These are phyloP conservation scores for Rhizopogon sp. DNA, from an alignment of 768 basidiomycete species.

Conservation along the genomic window DNA sequence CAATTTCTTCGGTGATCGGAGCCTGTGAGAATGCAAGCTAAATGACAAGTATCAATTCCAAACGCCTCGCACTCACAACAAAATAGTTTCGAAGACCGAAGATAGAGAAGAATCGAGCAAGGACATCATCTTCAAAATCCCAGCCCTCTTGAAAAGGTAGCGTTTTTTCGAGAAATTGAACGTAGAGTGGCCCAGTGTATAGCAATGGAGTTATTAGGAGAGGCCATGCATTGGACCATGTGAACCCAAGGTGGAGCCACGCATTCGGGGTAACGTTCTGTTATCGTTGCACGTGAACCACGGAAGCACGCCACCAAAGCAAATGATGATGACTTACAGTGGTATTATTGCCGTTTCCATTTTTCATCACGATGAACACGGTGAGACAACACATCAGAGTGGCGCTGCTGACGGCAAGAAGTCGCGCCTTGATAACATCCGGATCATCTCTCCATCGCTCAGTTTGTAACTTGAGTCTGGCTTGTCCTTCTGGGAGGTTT, in stretches of 20 bases:
- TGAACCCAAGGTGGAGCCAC: slow-evolving; percentile 37
- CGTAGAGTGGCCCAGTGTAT: slow-evolving; percentile 76
- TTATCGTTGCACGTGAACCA: not conserved
- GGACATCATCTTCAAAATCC: slow-evolving; percentile 36
- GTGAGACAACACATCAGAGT: slow-evolving; percentile 53
- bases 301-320: not conserved
- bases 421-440: slow-evolving; percentile 73
- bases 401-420: slow-evolving; percentile 61
- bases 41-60: not conserved
- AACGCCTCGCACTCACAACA: slow-evolving; percentile 28
- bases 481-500: slow-evolving; percentile 20
- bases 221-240: slow-evolving; percentile 30
- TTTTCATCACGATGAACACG: slow-evolving; percentile 41
- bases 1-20: slow-evolving; percentile 89
- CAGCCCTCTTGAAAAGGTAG: slow-evolving; percentile 56
- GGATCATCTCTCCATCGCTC: slow-evolving; percentile 79
- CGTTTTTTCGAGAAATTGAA: slow-evolving; percentile 34
- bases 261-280: slow-evolving; percentile 7
- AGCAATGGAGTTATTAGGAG: slow-evolving; percentile 69
- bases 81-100: slow-evolving; percentile 69
- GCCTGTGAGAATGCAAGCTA: slow-evolving; percentile 41
- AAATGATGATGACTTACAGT: not conserved
- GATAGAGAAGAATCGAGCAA: slow-evolving; percentile 41
- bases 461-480: slow-evolving; percentile 26
- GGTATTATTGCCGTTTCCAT: not conserved